Percentiles rank a stretch among this genome's conserved stretches.
Evolutionary conservation across 768 basidiomycete genomes (phyloP).

Genomic region (Tricholoma sp.): DNA sequence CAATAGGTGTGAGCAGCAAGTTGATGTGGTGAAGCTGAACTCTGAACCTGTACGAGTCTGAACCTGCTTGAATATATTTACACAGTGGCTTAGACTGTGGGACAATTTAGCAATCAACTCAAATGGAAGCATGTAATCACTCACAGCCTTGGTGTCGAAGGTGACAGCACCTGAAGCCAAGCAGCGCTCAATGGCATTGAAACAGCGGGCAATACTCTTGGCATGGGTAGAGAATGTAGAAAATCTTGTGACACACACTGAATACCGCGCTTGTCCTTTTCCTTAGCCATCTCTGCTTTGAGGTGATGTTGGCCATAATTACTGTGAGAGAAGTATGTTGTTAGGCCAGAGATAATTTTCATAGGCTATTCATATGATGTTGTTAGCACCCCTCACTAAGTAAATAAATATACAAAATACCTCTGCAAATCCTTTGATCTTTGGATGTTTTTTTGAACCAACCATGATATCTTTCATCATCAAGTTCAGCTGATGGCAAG

Average conservation of each 20-base stretch:
- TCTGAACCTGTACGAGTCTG: background rate
- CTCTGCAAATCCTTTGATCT: background rate
- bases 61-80: background rate
- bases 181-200: background rate
- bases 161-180: background rate
- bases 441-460: no score
- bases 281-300: background rate
- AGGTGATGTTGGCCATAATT: background rate
- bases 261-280: background rate
- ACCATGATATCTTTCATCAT: no score
- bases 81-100: background rate
- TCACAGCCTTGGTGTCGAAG: background rate
- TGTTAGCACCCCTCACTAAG: background rate
- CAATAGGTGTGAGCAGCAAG: background rate
- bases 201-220: background rate
- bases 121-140: background rate
- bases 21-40: background rate
- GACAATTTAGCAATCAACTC: background rate
- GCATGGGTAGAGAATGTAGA: background rate
- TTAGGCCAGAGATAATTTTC: background rate
- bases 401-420: background rate
- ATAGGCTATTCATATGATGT: background rate
- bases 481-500: no score
- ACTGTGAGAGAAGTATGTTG: no score
- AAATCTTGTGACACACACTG: background rate